A percentile compares a stretch with the other conserved stretches of the same genome.
Evolutionary conservation across 2,329 filamentous ascomycete species (phyloP).

Genomic region (Aspergillus terreus): DNA sequence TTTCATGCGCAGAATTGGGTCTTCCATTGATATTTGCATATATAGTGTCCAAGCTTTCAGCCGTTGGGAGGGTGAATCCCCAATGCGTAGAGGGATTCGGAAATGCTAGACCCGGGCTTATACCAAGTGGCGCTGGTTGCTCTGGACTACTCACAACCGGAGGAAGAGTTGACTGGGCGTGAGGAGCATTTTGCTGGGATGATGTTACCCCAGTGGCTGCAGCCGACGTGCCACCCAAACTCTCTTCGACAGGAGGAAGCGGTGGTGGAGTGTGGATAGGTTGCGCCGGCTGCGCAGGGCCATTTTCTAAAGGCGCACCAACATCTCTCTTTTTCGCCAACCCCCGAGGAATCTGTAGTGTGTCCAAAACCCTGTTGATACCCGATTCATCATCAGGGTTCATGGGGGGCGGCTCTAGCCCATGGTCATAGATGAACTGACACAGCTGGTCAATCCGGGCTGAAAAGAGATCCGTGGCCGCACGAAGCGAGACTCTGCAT

Average conservation of each 20-base stretch:
- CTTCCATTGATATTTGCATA: slow-evolving; percentile 30
- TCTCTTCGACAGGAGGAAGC: slow-evolving; percentile 8
- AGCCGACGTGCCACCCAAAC: slow-evolving; percentile 3
- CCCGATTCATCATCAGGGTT: slow-evolving; percentile 34
- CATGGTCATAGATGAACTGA: slow-evolving; percentile 41
- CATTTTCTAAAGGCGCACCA: background rate
- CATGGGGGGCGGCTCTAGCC: slow-evolving; percentile 39
- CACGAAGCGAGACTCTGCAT: slow-evolving; percentile 32
- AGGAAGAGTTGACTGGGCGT: slow-evolving; percentile 12
- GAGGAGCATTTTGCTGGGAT: slow-evolving; percentile 9
- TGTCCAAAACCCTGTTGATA: slow-evolving; percentile 38
- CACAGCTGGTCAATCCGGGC: slow-evolving; percentile 36
- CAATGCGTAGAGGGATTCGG: slow-evolving; percentile 26
- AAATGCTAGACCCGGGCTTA: slow-evolving; percentile 16
- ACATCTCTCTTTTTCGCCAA: slow-evolving; percentile 12
- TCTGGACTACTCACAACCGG: slow-evolving; percentile 13
- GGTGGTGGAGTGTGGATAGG: slow-evolving; percentile 12
- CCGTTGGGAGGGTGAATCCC: slow-evolving; percentile 35
- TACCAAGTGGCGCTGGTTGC: slow-evolving; percentile 20
- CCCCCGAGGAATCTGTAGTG: slow-evolving; percentile 30
- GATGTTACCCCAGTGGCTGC: slow-evolving; percentile 6
- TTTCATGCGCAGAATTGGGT: slow-evolving; percentile 16
- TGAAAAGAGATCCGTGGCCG: slow-evolving; percentile 35
- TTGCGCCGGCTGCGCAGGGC: slow-evolving; percentile 5
- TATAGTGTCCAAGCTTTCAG: slow-evolving; percentile 32